Percentiles rank a stretch among this genome's conserved stretches.
Conservation (phyloP, 1,284 basidiomycete genomes). For the Heterobasidion irregulare region DNA sequence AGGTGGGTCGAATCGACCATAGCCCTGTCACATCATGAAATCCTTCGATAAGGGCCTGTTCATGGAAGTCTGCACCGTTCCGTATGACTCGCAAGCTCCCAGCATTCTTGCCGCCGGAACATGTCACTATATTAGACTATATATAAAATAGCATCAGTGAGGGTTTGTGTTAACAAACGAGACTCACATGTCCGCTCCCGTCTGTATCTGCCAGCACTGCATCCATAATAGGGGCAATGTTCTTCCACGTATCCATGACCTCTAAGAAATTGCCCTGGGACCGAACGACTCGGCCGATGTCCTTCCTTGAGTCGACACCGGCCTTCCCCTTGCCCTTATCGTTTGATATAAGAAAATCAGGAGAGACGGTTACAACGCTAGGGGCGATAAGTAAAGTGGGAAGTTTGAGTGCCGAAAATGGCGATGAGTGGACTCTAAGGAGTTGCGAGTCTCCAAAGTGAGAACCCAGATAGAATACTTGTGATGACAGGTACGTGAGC, state of each 20-base stretch:
- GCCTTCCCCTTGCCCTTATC: conserved; percentile 14
- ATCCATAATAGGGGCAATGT: conserved; percentile 86
- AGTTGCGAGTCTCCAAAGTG: conserved; percentile 80
- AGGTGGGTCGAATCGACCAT: conserved; percentile 56
- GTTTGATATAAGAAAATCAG: conserved; percentile 15
- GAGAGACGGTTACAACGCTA: conserved; percentile 32
- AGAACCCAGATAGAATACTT: conserved; percentile 77
- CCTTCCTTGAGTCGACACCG: conserved; percentile 23
- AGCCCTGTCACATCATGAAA: conserved; percentile 49
- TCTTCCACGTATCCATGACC: conserved; percentile 61
- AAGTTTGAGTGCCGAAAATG: conserved; percentile 29
- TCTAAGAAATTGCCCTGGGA: conserved; percentile 44
- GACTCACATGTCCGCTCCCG: conserved; percentile 62
- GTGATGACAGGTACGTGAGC: conserved; percentile 69
- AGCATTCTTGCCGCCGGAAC: conserved; percentile 78
- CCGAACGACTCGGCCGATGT: conserved; percentile 28
- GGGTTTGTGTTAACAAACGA: not conserved
- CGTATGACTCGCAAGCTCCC: conserved; percentile 80
- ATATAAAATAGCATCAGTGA: conserved; percentile 3
- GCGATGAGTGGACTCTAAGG: conserved; percentile 45
- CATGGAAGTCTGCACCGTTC: conserved; percentile 80
- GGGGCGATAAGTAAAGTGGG: conserved; percentile 43
- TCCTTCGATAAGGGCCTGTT: conserved; percentile 54
- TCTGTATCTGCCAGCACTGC: conserved; percentile 74
- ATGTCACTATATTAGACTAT: conserved; percentile 78